These are phyloP conservation scores for Euphorbia schlechtendalii DNA, from an alignment of 441 rosid genomes.

Conservation along the genomic window DNA sequence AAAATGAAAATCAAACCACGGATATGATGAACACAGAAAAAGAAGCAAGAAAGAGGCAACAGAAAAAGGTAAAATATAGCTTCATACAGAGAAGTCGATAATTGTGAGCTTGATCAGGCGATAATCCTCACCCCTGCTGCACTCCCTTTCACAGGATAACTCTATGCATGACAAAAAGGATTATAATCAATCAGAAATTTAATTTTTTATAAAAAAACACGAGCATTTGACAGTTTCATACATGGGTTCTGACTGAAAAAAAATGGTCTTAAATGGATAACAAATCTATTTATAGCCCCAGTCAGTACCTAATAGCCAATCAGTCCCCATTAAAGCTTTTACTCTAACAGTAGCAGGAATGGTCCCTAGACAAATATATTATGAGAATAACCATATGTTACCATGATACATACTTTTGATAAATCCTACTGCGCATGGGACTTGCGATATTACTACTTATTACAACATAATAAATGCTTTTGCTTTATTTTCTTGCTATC, in stretches of 20 bases:
- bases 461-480: background rate
- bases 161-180: slow-evolving; percentile 30
- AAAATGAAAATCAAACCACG: background rate
- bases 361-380: background rate
- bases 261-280: background rate
- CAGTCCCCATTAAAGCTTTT: background rate
- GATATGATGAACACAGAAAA: background rate
- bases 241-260: background rate
- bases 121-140: slow-evolving; percentile 93
- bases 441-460: no score
- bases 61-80: background rate
- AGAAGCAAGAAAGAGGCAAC: background rate
- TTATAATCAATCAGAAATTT: background rate
- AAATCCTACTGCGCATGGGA: background rate
- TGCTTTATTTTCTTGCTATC: background rate
- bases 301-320: background rate
- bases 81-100: slow-evolving; percentile 56
- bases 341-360: background rate
- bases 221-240: background rate
- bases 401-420: background rate
- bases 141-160: slow-evolving; percentile 82
- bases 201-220: background rate
- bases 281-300: background rate
- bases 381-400: background rate
- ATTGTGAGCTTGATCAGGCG: slow-evolving; percentile 78